Evolutionary conservation across 192 early-diverging fungal species (phyloP), one percentile per base, ranked within the genome.

Genomic region (Coemansia sp.): DNA sequence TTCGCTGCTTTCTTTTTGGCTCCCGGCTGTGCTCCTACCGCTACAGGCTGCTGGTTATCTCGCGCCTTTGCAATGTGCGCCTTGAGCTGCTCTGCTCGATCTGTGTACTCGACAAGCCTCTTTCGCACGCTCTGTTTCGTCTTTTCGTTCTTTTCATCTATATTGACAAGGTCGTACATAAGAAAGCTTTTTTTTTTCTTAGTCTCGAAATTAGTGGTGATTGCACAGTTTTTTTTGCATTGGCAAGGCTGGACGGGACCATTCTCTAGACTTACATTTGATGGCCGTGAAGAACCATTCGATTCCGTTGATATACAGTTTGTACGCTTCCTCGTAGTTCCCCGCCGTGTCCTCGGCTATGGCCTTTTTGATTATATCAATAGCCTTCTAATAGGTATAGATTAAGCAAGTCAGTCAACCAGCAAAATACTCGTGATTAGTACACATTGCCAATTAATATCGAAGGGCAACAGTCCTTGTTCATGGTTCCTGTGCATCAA

Each of bases 271-370:
- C 71, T 62, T 63, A 67, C 71, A 98, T 87, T 98, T 97, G 66
- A 99, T 87, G 9, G 94, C 96, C 9, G 87, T 88, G 84, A 95
- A 81, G 67, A 97, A 99, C 75, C 92, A 96, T 63, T 99, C 95
- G n/a, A 99, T 84, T 3, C 90, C 86, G 71, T 91, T 91, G 59
- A 85, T 84, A 78, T 99, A 99, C 61, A 87, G 86, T 63, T 87
- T 91, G 77, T 95, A 93, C 10, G 96, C 95, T 55, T 92, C 90
- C 54, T 93, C 91, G 67, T 91, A 96, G 82, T 96, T 92, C 17
- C 85, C 90, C 40, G 89, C 90, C 38, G 76, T 87, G 82, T 97
- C 96, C 66, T 95, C 94, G 50, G 96, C 92, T 0, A 92, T 96
- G 14, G 95, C 96, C 67, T 89, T 87, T 70, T 92, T 95, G 35